Evolutionary conservation across 805 yeast genomes (phyloP).

Genomic region (Isabelozyma gotoi): DNA sequence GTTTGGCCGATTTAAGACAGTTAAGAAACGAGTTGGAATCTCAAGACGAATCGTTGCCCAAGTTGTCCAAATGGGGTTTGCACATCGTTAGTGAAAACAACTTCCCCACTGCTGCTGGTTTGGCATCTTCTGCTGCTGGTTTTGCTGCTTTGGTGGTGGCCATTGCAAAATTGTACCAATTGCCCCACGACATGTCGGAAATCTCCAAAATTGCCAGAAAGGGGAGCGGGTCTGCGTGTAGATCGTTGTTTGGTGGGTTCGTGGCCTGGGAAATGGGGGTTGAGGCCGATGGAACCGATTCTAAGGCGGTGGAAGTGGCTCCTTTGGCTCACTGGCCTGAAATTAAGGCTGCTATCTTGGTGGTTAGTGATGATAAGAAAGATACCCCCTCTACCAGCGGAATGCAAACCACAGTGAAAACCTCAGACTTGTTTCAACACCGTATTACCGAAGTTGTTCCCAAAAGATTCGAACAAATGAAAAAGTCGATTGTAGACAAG

Average conservation of each 20-base stretch:
- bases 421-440: conserved; percentile 81
- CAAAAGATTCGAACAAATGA: conserved; percentile 78
- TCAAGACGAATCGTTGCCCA: conserved; percentile 53
- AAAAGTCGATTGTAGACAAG: conserved; percentile 64
- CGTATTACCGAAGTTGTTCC: conserved; percentile 87
- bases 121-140: conserved; percentile 98
- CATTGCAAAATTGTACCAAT: conserved; percentile 78
- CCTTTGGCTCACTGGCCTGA: conserved; percentile 85
- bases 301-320: conserved; percentile 91
- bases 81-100: conserved; percentile 91
- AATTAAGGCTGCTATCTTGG: conserved; percentile 88
- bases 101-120: conserved; percentile 98
- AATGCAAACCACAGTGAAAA: conserved; percentile 91
- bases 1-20: conserved; percentile 71
- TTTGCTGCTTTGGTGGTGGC: conserved; percentile 93
- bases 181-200: conserved; percentile 84
- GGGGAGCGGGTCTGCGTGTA: conserved; percentile 98
- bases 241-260: conserved; percentile 95
- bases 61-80: conserved; percentile 61
- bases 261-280: conserved; percentile 99
- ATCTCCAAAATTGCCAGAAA: conserved; percentile 92
- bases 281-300: conserved; percentile 76
- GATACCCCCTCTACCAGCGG: conserved; percentile 95
- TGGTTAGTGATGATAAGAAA: conserved; percentile 89
- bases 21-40: conserved; percentile 64